These are phyloP conservation scores for Alternaria brassicicola DNA, from an alignment of 2,329 filamentous ascomycete species.

Conservation along the genomic window DNA sequence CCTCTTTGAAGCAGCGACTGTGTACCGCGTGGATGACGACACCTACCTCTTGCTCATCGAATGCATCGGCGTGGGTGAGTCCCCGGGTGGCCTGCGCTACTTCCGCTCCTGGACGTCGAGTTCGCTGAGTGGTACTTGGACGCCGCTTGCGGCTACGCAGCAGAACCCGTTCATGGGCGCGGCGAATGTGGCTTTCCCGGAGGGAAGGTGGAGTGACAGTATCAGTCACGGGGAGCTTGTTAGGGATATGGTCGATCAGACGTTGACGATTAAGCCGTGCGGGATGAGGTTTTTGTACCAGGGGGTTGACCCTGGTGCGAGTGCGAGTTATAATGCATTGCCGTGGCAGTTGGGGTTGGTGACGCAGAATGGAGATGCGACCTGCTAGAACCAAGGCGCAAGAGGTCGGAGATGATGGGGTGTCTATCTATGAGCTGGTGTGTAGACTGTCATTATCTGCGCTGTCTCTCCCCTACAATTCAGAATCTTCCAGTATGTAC, in stretches of 20 bases:
- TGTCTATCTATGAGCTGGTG: neutral
- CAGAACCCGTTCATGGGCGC: conserved; percentile 47
- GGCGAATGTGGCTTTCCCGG: conserved; percentile 47
- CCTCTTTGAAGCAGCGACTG: conserved; percentile 50
- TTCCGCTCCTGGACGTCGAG: conserved; percentile 51
- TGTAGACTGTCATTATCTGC: neutral
- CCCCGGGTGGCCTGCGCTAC: conserved; percentile 38
- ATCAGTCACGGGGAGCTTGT: conserved; percentile 48
- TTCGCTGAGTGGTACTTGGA: conserved; percentile 45
- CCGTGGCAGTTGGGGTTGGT: conserved; percentile 49
- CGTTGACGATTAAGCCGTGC: conserved; percentile 44
- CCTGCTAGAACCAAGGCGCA: neutral
- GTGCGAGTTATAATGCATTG: conserved; percentile 44
- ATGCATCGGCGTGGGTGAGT: conserved; percentile 41
- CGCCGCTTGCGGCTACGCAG: conserved; percentile 44
- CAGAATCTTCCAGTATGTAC: neutral
- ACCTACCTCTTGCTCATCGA: conserved; percentile 51
- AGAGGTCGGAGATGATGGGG: neutral
- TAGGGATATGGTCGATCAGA: conserved; percentile 48
- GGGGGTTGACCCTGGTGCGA: conserved; percentile 43
- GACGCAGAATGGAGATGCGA: conserved; percentile 24
- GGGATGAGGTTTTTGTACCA: conserved; percentile 49
- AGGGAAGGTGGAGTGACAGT: conserved; percentile 47
- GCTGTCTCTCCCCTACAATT: neutral
- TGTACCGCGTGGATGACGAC: conserved; percentile 43